Evolutionary conservation across 257 asterid genomes (phyloP).

Genomic region (Plantago major): DNA sequence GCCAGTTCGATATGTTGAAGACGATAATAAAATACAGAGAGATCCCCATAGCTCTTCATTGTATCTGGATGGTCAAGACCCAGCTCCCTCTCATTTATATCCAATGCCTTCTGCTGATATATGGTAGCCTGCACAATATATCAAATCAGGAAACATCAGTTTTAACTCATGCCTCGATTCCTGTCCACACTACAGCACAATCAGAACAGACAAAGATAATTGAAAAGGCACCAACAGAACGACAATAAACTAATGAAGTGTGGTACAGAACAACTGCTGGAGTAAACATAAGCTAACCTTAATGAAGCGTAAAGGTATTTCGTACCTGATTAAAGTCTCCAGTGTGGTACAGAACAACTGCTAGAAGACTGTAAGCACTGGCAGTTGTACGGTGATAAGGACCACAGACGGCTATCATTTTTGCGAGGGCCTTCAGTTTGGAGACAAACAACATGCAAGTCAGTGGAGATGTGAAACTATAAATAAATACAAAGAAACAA

Average conservation of each 20-base stretch:
- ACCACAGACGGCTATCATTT: slow-evolving; percentile 97
- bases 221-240: slow-evolving; percentile 7
- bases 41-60: slow-evolving; percentile 99
- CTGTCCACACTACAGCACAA: slow-evolving; percentile 9
- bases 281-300: not conserved
- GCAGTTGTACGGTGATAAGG: slow-evolving; percentile 97
- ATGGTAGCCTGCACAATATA: slow-evolving; percentile 66
- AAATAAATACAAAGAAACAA: not conserved
- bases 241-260: not conserved
- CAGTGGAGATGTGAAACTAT: slow-evolving; percentile 17
- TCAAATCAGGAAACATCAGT: too few species aligned
- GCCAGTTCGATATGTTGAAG: slow-evolving; percentile 98
- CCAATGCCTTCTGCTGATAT: slow-evolving; percentile 97
- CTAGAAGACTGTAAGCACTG: slow-evolving; percentile 96
- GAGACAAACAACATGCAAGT: slow-evolving; percentile 21
- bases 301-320: slow-evolving; percentile 8
- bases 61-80: slow-evolving; percentile 99
- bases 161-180: slow-evolving; percentile 6
- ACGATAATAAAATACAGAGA: slow-evolving; percentile 94
- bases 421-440: slow-evolving; percentile 78
- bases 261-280: not conserved
- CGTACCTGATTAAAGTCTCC: slow-evolving; percentile 96
- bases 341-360: slow-evolving; percentile 98
- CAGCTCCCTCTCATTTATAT: slow-evolving; percentile 95
- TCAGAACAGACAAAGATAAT: not conserved